A percentile compares a stretch with the other conserved stretches of the same genome.
These are phyloP conservation scores for Backusella circina DNA, from an alignment of 192 early-diverging fungal genomes.

Conservation along the genomic window DNA sequence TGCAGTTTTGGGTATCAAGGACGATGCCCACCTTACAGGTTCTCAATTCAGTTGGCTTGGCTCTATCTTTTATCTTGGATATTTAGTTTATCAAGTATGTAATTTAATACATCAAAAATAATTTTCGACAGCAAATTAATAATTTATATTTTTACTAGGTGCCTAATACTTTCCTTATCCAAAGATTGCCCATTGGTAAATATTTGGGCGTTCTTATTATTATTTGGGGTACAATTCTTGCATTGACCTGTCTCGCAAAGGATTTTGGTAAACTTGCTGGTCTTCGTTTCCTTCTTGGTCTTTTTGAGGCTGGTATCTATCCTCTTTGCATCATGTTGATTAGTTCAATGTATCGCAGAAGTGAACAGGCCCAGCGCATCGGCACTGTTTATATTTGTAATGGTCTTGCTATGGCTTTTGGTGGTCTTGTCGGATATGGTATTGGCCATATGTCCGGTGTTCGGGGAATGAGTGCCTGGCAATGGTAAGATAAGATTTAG, in stretches of 20 bases:
- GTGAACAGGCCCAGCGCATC: slow-evolving; percentile 19
- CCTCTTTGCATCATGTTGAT: slow-evolving; percentile 25
- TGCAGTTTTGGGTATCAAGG: slow-evolving; percentile 14
- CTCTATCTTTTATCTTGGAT: slow-evolving; percentile 33
- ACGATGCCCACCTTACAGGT: slow-evolving; percentile 16
- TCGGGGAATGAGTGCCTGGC: slow-evolving; percentile 14
- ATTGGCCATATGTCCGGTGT: slow-evolving; percentile 30
- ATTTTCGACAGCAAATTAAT: not conserved
- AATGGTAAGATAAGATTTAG: slow-evolving; percentile 7
- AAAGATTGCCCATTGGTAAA: slow-evolving; percentile 22
- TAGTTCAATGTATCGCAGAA: slow-evolving; percentile 23
- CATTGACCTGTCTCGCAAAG: slow-evolving; percentile 13
- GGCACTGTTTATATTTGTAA: slow-evolving; percentile 25
- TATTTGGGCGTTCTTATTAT: slow-evolving; percentile 21
- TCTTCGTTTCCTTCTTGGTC: slow-evolving; percentile 30
- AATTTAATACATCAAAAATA: not conserved
- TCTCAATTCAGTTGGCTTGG: slow-evolving; percentile 18
- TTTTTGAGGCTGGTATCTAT: slow-evolving; percentile 30
- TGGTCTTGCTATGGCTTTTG: slow-evolving; percentile 27
- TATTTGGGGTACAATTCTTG: slow-evolving; percentile 23
- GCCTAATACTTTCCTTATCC: slow-evolving; percentile 20
- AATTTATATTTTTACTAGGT: not conserved
- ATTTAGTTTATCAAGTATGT: slow-evolving; percentile 12
- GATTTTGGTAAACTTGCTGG: slow-evolving; percentile 32
- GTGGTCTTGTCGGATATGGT: slow-evolving; percentile 31